A percentile compares a stretch with the other conserved stretches of the same genome.
phyloP scores from a whole-genome alignment of 768 basidiomycete species.

The Pleurotus djamor region DNA sequence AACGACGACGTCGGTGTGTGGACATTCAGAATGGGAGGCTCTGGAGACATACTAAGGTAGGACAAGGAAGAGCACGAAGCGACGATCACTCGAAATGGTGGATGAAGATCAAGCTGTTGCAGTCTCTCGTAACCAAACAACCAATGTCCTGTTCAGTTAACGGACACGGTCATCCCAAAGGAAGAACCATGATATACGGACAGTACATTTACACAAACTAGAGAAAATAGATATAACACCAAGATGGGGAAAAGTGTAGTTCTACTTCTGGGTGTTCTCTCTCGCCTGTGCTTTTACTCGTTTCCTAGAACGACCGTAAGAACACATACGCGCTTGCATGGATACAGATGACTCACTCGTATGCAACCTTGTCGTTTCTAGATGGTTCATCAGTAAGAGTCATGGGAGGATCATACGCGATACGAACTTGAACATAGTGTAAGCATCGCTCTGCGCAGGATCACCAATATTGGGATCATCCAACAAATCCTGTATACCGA shows the following conservation, averaged over 20 bases:
- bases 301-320: conserved; percentile 43
- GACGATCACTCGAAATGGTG: too few species aligned
- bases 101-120: too few species aligned
- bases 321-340: background rate
- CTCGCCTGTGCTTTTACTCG: conserved; percentile 83
- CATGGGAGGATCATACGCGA: background rate
- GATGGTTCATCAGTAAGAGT: conserved; percentile 9
- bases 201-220: background rate
- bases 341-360: conserved; percentile 62
- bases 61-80: background rate
- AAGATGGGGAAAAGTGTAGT: background rate
- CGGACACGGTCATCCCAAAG: too few species aligned
- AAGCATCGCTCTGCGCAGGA: conserved; percentile 97
- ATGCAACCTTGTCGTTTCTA: conserved; percentile 92
- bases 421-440: conserved; percentile 96
- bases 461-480: conserved; percentile 97
- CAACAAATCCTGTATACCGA: conserved; percentile 94
- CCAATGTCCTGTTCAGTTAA: too few species aligned
- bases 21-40: conserved; percentile 58
- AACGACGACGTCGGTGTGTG: conserved; percentile 79
- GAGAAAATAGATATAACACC: background rate
- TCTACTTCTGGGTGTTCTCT: conserved; percentile 85
- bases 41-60: conserved; percentile 19
- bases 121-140: too few species aligned
- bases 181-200: too few species aligned